Conservation (phyloP, 2,329 filamentous ascomycete genomes). For the Hymenoscyphus fructigenus region DNA sequence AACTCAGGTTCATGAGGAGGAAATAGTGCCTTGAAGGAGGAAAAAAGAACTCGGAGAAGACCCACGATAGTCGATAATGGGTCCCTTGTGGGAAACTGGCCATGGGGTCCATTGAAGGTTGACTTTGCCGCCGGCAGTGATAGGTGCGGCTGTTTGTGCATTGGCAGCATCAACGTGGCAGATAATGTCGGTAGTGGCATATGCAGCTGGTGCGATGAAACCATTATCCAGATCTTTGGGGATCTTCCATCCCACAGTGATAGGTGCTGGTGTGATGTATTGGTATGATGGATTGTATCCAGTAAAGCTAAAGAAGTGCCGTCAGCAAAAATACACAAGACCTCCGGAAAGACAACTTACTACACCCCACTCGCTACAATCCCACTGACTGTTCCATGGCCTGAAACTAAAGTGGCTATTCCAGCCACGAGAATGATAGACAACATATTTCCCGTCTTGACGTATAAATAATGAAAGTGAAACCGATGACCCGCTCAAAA, state of each 20-base stretch:
- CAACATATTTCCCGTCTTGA: constrained; percentile 19
- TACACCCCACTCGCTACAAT: constrained; percentile 34
- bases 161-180: constrained; percentile 58
- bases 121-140: constrained; percentile 59
- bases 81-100: constrained; percentile 59
- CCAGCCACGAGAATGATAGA: constrained; percentile 21
- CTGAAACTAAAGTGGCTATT: constrained; percentile 25
- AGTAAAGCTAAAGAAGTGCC: constrained; percentile 35
- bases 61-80: constrained; percentile 35
- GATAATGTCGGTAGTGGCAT: constrained; percentile 53
- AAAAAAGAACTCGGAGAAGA: too few relatives aligned
- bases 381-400: constrained; percentile 31
- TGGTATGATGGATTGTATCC: constrained; percentile 34
- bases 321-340: not conserved
- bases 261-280: constrained; percentile 39
- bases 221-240: constrained; percentile 51
- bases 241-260: constrained; percentile 53
- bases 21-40: too few relatives aligned
- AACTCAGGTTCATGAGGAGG: too few relatives aligned
- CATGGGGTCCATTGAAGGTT: constrained; percentile 52
- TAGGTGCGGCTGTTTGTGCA: constrained; percentile 51
- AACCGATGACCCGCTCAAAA: not conserved
- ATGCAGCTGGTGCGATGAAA: constrained; percentile 49
- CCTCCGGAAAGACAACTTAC: constrained; percentile 20
- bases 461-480: not conserved